phyloP scores from a whole-genome alignment of 768 basidiomycete genomes.

The Tephrocybe sp. region DNA sequence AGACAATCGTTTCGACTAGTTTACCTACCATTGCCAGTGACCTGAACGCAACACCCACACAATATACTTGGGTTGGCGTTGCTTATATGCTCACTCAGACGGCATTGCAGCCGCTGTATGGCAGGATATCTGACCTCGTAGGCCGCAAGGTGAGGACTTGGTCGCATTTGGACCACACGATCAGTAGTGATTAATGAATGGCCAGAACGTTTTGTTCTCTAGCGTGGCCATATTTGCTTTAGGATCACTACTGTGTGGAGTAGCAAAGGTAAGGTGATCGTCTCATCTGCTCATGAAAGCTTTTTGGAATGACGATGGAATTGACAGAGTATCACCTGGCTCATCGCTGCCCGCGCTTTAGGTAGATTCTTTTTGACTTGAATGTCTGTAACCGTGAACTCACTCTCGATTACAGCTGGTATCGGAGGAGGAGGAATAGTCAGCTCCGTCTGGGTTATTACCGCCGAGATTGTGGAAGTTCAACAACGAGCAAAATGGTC shows the following conservation, averaged over 20 bases:
- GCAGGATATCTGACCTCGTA: slow-evolving; percentile 73
- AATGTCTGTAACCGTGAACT: background rate
- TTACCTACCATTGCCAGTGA: slow-evolving; percentile 79
- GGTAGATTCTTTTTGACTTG: slow-evolving; percentile 23
- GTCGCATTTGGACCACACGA: background rate
- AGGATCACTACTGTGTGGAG: slow-evolving; percentile 80
- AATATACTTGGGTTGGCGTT: slow-evolving; percentile 87
- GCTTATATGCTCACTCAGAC: slow-evolving; percentile 87
- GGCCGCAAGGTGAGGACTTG: slow-evolving; percentile 64
- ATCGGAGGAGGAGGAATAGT: slow-evolving; percentile 89
- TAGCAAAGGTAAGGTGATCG: slow-evolving; percentile 54
- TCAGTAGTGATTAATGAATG: slow-evolving; percentile 3
- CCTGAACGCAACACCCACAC: slow-evolving; percentile 61
- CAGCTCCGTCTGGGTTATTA: slow-evolving; percentile 83
- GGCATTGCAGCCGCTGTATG: slow-evolving; percentile 82
- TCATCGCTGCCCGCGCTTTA: slow-evolving; percentile 63
- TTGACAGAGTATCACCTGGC: slow-evolving; percentile 53
- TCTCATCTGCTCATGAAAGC: slow-evolving; percentile 17
- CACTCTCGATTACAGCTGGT: slow-evolving; percentile 51
- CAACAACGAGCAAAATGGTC: slow-evolving; percentile 78
- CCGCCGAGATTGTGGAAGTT: slow-evolving; percentile 78
- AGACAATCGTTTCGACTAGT: slow-evolving; percentile 80
- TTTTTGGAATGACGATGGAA: slow-evolving; percentile 12
- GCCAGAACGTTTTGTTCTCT: slow-evolving; percentile 63
- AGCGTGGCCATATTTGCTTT: slow-evolving; percentile 76